phyloP scores from a whole-genome alignment of 2,329 filamentous ascomycete species.

The Pestalotiopsis sp. region DNA sequence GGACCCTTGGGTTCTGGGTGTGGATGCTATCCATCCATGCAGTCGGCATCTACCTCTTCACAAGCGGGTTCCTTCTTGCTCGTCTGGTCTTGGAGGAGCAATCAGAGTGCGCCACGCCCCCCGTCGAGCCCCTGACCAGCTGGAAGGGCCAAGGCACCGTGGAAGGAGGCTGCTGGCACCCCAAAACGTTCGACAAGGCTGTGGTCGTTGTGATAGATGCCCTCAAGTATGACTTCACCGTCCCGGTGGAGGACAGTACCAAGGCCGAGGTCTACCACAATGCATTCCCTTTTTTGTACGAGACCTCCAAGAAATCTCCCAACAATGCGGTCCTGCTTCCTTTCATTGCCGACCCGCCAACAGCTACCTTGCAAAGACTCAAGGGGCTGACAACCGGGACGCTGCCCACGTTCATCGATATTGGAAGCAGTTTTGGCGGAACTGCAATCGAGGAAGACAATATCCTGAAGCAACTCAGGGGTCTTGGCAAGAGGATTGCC shows the following conservation, averaged over 20 bases:
- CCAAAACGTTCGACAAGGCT: conserved; percentile 88
- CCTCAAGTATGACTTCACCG: conserved; percentile 93
- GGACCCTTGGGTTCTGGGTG: conserved; percentile 68
- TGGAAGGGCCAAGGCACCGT: conserved; percentile 45
- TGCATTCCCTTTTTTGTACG: conserved; percentile 82
- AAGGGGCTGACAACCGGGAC: conserved; percentile 96
- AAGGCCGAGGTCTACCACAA: conserved; percentile 75
- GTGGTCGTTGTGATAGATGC: conserved; percentile 91
- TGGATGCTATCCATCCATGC: conserved; percentile 75
- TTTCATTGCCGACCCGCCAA: conserved; percentile 96
- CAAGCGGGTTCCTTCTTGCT: conserved; percentile 90
- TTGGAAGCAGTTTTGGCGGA: conserved; percentile 92
- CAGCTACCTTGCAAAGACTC: conserved; percentile 85
- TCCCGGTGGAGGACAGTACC: conserved; percentile 66
- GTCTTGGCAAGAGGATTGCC: conserved; percentile 74
- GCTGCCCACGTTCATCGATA: conserved; percentile 89
- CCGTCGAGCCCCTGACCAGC: conserved; percentile 55
- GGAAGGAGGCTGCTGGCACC: conserved; percentile 87
- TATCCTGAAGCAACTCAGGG: conserved; percentile 65
- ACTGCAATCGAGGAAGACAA: conserved; percentile 95
- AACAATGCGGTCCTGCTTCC: conserved; percentile 86
- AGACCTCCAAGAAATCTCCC: conserved; percentile 74
- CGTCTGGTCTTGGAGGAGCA: conserved; percentile 78
- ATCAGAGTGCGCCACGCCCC: conserved; percentile 69
- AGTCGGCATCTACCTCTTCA: conserved; percentile 87